Conservation (phyloP, 2,329 filamentous ascomycete species). For the Ophiostoma tasmaniense region DNA sequence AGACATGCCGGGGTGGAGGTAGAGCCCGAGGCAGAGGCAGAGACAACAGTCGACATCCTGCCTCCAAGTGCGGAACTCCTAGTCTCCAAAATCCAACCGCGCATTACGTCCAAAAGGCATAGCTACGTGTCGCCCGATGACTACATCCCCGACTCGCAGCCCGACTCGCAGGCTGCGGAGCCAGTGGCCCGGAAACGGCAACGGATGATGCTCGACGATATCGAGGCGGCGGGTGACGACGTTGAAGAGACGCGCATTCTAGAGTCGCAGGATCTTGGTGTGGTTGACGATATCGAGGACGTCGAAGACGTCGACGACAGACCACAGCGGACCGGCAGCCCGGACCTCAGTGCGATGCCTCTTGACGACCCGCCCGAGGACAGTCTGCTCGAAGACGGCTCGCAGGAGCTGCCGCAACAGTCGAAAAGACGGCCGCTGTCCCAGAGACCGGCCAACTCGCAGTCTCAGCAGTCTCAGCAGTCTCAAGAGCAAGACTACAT, state of each 20-base stretch:
- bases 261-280: not conserved
- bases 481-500: conserved; percentile 7
- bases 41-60: not conserved
- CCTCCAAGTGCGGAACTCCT: not conserved
- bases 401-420: not conserved
- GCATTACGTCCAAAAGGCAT: not conserved
- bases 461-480: conserved; percentile 11
- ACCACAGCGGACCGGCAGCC: conserved; percentile 3
- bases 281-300: not conserved
- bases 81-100: conserved; percentile 28
- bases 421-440: conserved; percentile 2
- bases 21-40: conserved; percentile 25
- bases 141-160: conserved; percentile 48
- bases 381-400: not conserved
- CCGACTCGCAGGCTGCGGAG: conserved; percentile 22
- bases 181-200: not conserved
- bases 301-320: not conserved
- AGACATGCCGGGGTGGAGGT: conserved; percentile 25
- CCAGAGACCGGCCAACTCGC: conserved; percentile 10
- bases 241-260: not conserved
- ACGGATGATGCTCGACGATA: not conserved
- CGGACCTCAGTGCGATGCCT: conserved; percentile 11
- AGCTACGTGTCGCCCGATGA: conserved; percentile 14
- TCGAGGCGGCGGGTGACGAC: not conserved
- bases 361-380: not conserved